Evolutionary conservation across 768 basidiomycete genomes (phyloP).

Genomic region (Hirschioporus abietinus): DNA sequence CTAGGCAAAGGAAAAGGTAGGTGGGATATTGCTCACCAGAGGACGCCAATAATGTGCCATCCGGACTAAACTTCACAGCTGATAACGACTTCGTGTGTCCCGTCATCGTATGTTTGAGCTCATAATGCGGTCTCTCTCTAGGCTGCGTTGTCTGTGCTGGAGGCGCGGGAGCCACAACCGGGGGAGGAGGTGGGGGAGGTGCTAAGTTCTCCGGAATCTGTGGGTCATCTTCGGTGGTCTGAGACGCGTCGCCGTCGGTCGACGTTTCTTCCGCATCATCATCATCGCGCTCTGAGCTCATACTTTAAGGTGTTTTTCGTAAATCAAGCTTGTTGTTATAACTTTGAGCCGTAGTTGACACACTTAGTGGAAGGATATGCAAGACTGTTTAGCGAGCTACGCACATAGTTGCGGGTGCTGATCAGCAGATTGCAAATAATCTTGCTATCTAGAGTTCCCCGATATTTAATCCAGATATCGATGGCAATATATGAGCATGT

Average conservation of each 20-base stretch:
- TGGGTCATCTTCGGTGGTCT: conserved; percentile 83
- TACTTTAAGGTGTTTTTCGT: neutral
- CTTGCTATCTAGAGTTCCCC: neutral
- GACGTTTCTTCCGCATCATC: conserved; percentile 35
- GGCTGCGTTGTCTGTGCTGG: conserved; percentile 33
- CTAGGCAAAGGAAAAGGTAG: conserved; percentile 1
- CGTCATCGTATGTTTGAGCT: conserved; percentile 56
- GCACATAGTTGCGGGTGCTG: neutral
- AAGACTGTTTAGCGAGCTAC: neutral
- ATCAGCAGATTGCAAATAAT: neutral
- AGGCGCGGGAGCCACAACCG: conserved; percentile 29
- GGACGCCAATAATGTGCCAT: conserved; percentile 81
- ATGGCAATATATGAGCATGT: neutral
- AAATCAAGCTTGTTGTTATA: neutral
- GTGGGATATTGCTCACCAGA: conserved; percentile 54
- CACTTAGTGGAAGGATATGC: neutral
- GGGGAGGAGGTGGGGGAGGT: conserved; percentile 32
- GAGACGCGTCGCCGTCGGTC: conserved; percentile 64
- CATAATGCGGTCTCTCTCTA: conserved; percentile 55
- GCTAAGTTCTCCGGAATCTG: conserved; percentile 61
- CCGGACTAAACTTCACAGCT: conserved; percentile 87
- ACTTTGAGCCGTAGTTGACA: neutral
- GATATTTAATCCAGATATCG: neutral
- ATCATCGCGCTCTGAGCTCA: neutral
- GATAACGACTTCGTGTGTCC: conserved; percentile 85